A percentile compares a stretch with the other conserved stretches of the same genome.
These are phyloP conservation scores for Brassica juncea DNA, from an alignment of 345 rosid genomes.

Conservation along the genomic window DNA sequence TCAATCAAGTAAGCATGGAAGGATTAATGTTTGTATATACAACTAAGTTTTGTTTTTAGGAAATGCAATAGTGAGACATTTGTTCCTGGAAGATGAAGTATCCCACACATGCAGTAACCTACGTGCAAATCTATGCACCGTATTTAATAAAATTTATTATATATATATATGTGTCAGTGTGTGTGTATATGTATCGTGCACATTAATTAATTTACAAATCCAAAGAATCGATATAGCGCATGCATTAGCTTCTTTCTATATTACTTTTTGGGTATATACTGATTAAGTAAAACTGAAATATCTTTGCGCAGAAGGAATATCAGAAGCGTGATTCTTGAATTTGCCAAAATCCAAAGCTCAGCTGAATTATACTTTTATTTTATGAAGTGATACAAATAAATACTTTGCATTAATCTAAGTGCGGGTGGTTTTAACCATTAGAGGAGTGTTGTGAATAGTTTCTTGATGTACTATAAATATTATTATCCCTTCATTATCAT, in stretches of 20 bases:
- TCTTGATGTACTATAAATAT: neutral
- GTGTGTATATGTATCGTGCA: neutral
- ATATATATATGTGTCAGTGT: slow-evolving; percentile 6
- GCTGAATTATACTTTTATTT: neutral
- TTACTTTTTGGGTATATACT: slow-evolving; percentile 9
- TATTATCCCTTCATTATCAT: neutral
- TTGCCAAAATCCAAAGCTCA: slow-evolving; percentile 15
- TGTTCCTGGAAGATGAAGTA: slow-evolving; percentile 40
- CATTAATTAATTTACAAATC: neutral
- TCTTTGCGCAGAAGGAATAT: slow-evolving; percentile 43
- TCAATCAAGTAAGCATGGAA: slow-evolving; percentile 30
- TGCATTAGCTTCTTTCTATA: slow-evolving; percentile 32
- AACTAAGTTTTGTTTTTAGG: slow-evolving; percentile 12
- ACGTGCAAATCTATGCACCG: slow-evolving; percentile 36
- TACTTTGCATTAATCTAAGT: neutral
- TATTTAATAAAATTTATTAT: neutral
- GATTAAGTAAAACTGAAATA: slow-evolving; percentile 15
- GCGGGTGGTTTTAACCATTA: neutral
- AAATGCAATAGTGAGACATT: slow-evolving; percentile 33
- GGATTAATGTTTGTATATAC: slow-evolving; percentile 16
- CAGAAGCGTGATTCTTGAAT: slow-evolving; percentile 44
- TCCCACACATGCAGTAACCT: slow-evolving; percentile 43
- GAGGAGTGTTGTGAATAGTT: neutral
- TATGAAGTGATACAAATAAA: neutral
- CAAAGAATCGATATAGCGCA: slow-evolving; percentile 22